Conservation (phyloP, 495 filamentous ascomycete genomes). For the Neurospora hispaniola region DNA sequence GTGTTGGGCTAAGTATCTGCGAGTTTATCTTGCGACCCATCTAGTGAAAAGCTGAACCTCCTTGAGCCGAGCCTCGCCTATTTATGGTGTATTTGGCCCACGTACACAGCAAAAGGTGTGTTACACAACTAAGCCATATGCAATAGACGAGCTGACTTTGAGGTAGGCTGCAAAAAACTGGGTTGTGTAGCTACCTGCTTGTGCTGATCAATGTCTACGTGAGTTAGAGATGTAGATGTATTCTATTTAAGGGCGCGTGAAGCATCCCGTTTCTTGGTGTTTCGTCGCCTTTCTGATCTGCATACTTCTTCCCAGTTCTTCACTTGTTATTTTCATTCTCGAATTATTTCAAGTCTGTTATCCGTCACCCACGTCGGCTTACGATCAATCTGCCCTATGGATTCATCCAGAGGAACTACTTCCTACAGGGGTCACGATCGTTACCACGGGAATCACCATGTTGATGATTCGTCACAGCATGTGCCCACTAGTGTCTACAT, state of each 20-base stretch:
- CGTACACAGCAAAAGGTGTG: background rate
- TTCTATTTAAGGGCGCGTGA: background rate
- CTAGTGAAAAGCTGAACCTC: background rate
- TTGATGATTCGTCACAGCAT: background rate
- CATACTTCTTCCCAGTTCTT: background rate
- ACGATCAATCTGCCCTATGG: background rate
- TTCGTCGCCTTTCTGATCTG: background rate
- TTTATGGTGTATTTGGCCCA: background rate
- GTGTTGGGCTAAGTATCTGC: background rate
- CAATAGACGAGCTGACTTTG: background rate
- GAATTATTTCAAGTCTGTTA: background rate
- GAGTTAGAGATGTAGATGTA: background rate
- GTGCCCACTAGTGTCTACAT: background rate
- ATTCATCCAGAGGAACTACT: background rate
- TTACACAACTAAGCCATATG: background rate
- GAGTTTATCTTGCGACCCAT: background rate
- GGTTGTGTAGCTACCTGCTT: background rate
- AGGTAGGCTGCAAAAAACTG: background rate
- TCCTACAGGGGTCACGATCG: background rate
- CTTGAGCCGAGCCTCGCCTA: background rate
- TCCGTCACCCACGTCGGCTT: background rate
- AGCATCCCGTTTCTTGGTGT: background rate
- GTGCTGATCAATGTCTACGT: background rate
- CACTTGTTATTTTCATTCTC: background rate
- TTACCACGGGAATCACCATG: background rate